Evolutionary conservation across 192 early-diverging fungal species (phyloP).

Genomic region (Podila epicladia): DNA sequence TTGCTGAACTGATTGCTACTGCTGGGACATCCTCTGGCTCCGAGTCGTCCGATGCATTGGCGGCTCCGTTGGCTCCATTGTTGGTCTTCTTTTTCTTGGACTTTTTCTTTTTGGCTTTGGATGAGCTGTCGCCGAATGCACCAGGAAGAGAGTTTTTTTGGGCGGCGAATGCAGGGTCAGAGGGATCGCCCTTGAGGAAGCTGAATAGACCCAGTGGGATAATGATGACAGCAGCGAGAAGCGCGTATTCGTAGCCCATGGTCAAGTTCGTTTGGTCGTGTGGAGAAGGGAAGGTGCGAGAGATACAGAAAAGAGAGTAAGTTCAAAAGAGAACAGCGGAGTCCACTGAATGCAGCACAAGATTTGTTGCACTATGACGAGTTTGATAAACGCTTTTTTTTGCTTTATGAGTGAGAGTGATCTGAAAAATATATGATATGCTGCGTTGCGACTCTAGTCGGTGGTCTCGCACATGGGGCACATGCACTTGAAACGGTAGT

Average conservation of each 20-base stretch:
- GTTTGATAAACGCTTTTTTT: neutral
- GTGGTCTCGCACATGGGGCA: conserved; percentile 64
- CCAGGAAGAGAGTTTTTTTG: conserved; percentile 33
- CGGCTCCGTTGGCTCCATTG: conserved; percentile 2
- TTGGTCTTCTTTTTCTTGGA: conserved; percentile 28
- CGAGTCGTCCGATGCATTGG: conserved; percentile 30
- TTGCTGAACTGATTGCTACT: neutral
- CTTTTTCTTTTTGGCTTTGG: conserved; percentile 51
- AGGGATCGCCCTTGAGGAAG: conserved; percentile 24
- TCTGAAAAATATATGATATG: neutral
- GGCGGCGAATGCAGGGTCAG: neutral
- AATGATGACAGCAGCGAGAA: conserved; percentile 37
- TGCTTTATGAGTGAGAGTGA: neutral
- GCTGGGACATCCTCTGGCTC: conserved; percentile 20
- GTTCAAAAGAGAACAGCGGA: no score
- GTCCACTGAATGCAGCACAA: no score
- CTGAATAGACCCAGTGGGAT: conserved; percentile 33
- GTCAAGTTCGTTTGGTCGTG: neutral
- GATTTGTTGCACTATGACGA: no score
- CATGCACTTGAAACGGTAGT: conserved; percentile 67
- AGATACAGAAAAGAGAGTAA: neutral
- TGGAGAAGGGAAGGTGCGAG: neutral
- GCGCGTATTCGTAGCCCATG: conserved; percentile 47
- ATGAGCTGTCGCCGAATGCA: conserved; percentile 14
- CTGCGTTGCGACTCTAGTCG: conserved; percentile 1